A percentile compares a stretch with the other conserved stretches of the same genome.
These are phyloP conservation scores for Beta macrorhiza DNA, from an alignment of 179 eudicot genomes.

Conservation along the genomic window DNA sequence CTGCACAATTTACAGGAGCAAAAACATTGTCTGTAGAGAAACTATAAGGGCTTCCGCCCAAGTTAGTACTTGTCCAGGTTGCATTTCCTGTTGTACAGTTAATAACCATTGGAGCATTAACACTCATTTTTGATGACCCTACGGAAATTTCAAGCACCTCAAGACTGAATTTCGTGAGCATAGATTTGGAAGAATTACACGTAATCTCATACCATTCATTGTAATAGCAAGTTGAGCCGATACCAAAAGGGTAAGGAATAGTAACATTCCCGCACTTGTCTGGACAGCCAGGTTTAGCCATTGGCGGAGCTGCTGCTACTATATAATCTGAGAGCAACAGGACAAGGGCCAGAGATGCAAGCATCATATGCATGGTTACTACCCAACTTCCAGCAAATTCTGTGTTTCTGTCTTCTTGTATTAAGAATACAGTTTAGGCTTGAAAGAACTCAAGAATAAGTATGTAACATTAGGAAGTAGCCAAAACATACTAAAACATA, in stretches of 20 bases:
- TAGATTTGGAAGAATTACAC: constrained; percentile 24
- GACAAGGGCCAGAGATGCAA: neutral
- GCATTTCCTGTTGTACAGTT: constrained; percentile 15
- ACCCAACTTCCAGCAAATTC: neutral
- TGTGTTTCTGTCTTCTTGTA: neutral
- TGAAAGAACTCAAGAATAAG: neutral
- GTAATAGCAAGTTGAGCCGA: constrained; percentile 27
- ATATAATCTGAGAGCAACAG: neutral
- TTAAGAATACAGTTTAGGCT: neutral
- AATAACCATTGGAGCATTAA: constrained; percentile 8
- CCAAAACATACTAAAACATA: neutral
- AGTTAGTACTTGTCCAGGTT: constrained; percentile 21
- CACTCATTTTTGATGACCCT: neutral
- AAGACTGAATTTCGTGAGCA: constrained; percentile 14
- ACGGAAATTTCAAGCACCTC: constrained; percentile 20
- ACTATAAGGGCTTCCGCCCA: constrained; percentile 31
- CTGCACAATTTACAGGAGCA: constrained; percentile 20
- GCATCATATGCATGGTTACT: constrained; percentile 3
- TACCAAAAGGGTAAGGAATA: constrained; percentile 39
- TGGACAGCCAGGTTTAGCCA: constrained; percentile 31
- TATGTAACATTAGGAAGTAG: neutral
- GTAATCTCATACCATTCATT: constrained; percentile 19
- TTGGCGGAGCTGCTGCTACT: neutral
- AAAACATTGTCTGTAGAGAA: constrained; percentile 25
- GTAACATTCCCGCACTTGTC: constrained; percentile 30